Conservation (phyloP, 257 asterid genomes). For the Solanum arcanum region DNA sequence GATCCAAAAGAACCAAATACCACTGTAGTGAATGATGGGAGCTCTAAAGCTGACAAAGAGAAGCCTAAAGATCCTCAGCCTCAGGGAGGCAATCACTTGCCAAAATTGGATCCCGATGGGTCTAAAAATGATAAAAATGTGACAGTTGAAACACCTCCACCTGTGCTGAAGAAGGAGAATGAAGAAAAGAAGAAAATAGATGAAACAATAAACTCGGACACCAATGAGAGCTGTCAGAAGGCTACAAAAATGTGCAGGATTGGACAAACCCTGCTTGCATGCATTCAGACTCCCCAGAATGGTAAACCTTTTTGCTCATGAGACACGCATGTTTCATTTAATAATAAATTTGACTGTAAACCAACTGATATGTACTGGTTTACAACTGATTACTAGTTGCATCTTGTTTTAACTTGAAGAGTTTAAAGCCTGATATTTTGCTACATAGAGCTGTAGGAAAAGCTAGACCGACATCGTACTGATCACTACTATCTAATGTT, state of each 20-base stretch:
- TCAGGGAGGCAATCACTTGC: constrained; percentile 10
- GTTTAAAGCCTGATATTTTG: background rate
- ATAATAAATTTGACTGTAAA: background rate
- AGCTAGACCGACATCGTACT: background rate
- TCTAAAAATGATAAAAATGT: background rate
- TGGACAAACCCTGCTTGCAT: background rate
- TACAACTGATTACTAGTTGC: background rate
- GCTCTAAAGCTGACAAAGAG: background rate
- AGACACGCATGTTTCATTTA: background rate
- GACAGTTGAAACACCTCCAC: background rate
- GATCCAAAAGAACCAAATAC: constrained; percentile 12
- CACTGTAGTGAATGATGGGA: background rate
- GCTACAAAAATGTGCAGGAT: background rate
- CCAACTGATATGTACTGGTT: background rate
- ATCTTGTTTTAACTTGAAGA: background rate
- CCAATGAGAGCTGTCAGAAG: background rate
- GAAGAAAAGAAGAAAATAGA: background rate
- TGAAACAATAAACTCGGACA: background rate
- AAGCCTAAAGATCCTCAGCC: constrained; percentile 16
- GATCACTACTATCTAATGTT: background rate
- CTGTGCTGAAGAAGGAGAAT: background rate
- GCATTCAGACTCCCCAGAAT: background rate
- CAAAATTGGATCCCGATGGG: constrained; percentile 17
- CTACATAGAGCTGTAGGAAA: background rate
- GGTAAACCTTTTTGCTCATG: background rate